Evolutionary conservation across 441 rosid genomes (phyloP).

Genomic region (Populus hybrid): DNA sequence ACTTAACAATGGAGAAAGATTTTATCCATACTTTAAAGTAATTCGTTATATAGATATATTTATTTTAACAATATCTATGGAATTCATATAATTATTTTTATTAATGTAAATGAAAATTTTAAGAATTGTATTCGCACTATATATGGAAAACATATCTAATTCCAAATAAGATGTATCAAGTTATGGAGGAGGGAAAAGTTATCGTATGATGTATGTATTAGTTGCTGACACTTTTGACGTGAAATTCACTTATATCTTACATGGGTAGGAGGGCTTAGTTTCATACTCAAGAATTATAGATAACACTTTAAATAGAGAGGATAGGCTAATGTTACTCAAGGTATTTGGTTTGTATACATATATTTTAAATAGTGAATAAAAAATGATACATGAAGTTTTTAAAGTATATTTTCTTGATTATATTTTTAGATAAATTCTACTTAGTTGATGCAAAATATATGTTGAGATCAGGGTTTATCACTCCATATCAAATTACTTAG

Average conservation of each 20-base stretch:
- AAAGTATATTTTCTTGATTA: too few species aligned
- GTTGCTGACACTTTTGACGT: not conserved
- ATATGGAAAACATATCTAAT: not conserved
- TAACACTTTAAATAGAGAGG: not conserved
- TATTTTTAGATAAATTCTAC: too few species aligned
- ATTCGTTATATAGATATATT: not conserved
- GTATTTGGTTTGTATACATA: not conserved
- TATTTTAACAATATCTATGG: not conserved
- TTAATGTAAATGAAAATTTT: too few species aligned
- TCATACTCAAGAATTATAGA: not conserved
- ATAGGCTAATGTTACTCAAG: not conserved
- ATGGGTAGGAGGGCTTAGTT: not conserved
- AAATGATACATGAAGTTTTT: too few species aligned
- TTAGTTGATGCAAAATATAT: too few species aligned
- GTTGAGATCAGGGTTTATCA: too few species aligned
- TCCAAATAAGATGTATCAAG: not conserved
- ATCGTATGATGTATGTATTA: not conserved
- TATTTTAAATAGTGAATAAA: too few species aligned
- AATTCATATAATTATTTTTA: too few species aligned
- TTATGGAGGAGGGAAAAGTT: not conserved
- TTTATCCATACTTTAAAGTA: conserved; percentile 3
- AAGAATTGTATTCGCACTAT: not conserved
- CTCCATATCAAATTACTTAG: too few species aligned
- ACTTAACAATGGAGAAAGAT: not conserved
- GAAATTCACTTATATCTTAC: not conserved